These are phyloP conservation scores for Naganishia vishniacii DNA, from an alignment of 768 basidiomycete species.

Conservation along the genomic window DNA sequence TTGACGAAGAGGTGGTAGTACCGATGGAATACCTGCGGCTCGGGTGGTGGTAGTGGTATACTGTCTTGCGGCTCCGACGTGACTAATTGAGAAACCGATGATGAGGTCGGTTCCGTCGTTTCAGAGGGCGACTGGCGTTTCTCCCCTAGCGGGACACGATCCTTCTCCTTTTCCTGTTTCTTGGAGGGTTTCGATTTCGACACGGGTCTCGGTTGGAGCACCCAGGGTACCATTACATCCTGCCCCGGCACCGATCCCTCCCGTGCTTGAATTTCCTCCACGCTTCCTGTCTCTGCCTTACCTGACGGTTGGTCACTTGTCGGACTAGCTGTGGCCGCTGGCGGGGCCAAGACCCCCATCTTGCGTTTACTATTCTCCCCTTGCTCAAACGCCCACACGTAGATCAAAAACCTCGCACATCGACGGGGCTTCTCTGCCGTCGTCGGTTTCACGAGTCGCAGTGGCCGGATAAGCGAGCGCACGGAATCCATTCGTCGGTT, in stretches of 20 bases:
- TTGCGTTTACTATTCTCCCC: conserved; percentile 72
- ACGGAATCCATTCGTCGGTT: conserved; percentile 67
- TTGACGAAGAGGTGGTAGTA: conserved; percentile 94
- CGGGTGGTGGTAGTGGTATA: conserved; percentile 12
- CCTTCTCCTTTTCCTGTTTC: not conserved
- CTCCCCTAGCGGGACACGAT: too few relatives aligned
- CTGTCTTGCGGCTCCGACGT: not conserved
- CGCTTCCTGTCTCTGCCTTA: too few relatives aligned
- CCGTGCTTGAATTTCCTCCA: too few relatives aligned
- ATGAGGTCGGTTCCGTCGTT: too few relatives aligned
- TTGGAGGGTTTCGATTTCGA: not conserved
- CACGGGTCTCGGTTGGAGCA: conserved; percentile 31
- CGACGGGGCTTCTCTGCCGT: too few relatives aligned
- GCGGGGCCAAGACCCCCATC: conserved; percentile 52
- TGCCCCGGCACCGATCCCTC: too few relatives aligned
- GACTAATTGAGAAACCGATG: too few relatives aligned
- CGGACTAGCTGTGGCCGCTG: too few relatives aligned
- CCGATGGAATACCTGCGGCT: conserved; percentile 63
- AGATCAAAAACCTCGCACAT: conserved; percentile 68
- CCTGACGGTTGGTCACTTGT: too few relatives aligned
- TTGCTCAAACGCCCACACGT: conserved; percentile 97
- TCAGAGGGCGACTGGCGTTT: too few relatives aligned
- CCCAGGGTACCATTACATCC: conserved; percentile 48
- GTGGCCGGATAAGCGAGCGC: conserved; percentile 34
- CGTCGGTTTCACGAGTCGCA: conserved; percentile 30